Evolutionary conservation across 345 rosid genomes (phyloP).

Genomic region (Ceriops zippeliana): DNA sequence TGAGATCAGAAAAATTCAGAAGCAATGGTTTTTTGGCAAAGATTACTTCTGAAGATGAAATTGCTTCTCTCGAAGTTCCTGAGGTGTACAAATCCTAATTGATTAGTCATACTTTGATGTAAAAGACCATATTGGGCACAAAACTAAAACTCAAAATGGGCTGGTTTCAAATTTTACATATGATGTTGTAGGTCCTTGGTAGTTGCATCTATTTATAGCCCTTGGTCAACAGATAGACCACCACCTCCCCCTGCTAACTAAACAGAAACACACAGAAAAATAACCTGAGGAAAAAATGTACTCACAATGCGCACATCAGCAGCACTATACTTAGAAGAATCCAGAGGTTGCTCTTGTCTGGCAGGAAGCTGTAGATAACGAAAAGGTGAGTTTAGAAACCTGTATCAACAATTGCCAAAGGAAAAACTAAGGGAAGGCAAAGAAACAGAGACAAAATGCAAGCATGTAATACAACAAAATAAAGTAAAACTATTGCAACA

Average conservation of each 20-base stretch:
- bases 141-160: too few relatives aligned
- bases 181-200: too few relatives aligned
- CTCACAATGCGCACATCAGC: conserved; percentile 98
- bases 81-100: too few relatives aligned
- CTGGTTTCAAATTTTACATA: too few relatives aligned
- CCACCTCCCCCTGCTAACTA: not conserved
- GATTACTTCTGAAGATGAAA: too few relatives aligned
- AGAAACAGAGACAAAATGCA: not conserved
- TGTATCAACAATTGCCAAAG: too few relatives aligned
- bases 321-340: conserved; percentile 84
- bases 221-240: not conserved
- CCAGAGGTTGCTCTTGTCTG: conserved; percentile 68
- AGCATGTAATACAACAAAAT: not conserved
- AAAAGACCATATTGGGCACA: too few relatives aligned
- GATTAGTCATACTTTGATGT: too few relatives aligned
- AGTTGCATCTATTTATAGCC: not conserved
- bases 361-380: conserved; percentile 52
- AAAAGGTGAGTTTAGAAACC: not conserved
- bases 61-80: too few relatives aligned
- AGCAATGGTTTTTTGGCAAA: too few relatives aligned
- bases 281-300: conserved; percentile 1
- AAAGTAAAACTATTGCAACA: conserved; percentile 2
- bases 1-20: too few relatives aligned
- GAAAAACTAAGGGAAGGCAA: not conserved
- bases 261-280: not conserved